phyloP scores from a whole-genome alignment of 2,329 filamentous ascomycete species.

The Ambrosiella beaveri region DNA sequence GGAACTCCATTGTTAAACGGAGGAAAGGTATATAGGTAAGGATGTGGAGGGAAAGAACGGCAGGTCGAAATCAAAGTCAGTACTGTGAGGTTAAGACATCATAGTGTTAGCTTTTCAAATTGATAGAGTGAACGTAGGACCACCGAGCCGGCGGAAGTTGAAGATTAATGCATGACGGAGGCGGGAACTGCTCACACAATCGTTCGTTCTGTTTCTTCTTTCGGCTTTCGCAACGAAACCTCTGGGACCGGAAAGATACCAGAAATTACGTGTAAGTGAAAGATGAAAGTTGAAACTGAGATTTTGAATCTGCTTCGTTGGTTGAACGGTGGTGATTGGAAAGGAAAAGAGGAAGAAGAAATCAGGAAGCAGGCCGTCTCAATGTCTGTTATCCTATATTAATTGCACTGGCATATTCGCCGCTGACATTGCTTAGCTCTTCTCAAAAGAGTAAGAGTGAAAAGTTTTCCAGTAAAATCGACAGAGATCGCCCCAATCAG shows the following conservation, averaged over 20 bases:
- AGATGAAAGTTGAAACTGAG: constrained; percentile 1
- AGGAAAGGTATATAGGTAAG: not conserved
- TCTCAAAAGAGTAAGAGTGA: constrained; percentile 1
- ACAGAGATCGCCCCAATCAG: not conserved
- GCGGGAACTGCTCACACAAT: not conserved
- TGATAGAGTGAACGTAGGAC: not conserved
- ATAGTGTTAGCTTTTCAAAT: not conserved
- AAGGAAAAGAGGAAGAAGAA: constrained; percentile 1
- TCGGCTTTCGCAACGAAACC: constrained; percentile 5
- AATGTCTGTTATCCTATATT: not conserved
- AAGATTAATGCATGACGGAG: not conserved
- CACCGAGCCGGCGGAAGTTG: not conserved
- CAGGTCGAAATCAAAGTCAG: not conserved
- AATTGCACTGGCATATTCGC: too few relatives aligned
- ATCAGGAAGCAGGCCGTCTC: not conserved
- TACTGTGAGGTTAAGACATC: not conserved
- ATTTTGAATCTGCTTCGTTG: constrained; percentile 1
- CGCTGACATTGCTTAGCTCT: not conserved
- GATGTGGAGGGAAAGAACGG: not conserved
- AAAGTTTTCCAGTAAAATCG: constrained; percentile 3
- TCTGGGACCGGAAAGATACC: not conserved
- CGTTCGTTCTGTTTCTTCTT: constrained; percentile 3
- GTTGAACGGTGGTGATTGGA: not conserved
- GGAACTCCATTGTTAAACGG: constrained; percentile 15
- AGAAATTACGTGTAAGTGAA: constrained; percentile 1